A percentile compares a stretch with the other conserved stretches of the same genome.
Evolutionary conservation across 1,139 yeast genomes (phyloP).

Genomic region (Suhomyces yuchorum): DNA sequence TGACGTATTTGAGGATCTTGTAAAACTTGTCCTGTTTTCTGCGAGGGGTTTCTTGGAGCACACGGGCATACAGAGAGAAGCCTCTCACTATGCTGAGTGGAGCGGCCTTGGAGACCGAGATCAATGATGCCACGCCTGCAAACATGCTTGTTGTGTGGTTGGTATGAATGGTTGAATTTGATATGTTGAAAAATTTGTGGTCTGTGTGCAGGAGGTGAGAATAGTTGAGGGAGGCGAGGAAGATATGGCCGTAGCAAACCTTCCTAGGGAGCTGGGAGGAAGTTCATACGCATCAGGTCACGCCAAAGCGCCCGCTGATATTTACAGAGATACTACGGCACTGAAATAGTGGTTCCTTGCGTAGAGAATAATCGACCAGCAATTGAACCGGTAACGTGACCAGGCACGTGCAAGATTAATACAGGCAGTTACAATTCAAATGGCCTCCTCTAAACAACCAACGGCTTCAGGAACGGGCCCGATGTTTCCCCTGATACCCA

Average conservation of each 20-base stretch:
- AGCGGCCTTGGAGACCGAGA: constrained; percentile 6
- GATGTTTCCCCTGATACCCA: background rate
- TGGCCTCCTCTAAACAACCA: no score
- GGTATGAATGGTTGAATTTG: background rate
- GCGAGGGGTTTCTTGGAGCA: constrained; percentile 16
- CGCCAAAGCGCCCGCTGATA: no score
- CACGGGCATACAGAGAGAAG: constrained; percentile 7
- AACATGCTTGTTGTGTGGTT: constrained; percentile 5
- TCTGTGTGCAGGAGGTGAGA: constrained; percentile 1
- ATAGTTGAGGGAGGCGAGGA: background rate
- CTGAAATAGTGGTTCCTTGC: no score
- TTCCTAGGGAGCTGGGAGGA: no score
- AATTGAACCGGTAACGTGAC: no score
- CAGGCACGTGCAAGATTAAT: no score
- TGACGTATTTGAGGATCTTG: constrained; percentile 44
- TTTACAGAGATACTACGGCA: no score
- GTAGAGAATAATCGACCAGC: no score
- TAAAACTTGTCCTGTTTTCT: constrained; percentile 29
- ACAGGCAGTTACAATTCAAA: no score
- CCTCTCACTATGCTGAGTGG: constrained; percentile 7
- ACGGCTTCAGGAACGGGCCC: no score
- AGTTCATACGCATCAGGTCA: no score
- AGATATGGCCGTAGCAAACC: no score
- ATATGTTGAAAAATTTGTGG: constrained; percentile 5
- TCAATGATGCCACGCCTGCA: constrained; percentile 9